Evolutionary conservation across 306 rosid genomes (phyloP).

Genomic region (Vicia sativa): DNA sequence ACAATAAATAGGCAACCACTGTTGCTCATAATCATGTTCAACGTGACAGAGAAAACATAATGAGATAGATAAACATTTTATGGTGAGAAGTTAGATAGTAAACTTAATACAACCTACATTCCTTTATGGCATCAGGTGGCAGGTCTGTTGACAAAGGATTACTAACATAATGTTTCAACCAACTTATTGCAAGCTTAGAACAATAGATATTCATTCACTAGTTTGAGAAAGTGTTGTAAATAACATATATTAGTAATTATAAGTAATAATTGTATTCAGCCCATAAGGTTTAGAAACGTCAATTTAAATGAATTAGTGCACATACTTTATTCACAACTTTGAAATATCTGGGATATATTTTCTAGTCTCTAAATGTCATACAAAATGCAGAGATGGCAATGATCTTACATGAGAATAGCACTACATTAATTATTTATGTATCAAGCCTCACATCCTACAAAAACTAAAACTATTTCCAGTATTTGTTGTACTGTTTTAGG

Average conservation of each 20-base stretch:
- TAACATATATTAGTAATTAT: not conserved
- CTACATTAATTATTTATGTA: constrained; percentile 2
- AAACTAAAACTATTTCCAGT: constrained; percentile 6
- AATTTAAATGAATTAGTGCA: not conserved
- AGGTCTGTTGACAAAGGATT: too few relatives aligned
- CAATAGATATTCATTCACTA: too few relatives aligned
- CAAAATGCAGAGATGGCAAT: constrained; percentile 10
- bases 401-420: not conserved
- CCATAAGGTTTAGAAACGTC: not conserved
- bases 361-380: constrained; percentile 3
- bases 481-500: not conserved
- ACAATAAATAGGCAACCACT: not conserved
- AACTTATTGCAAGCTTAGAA: too few relatives aligned
- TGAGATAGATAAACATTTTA: too few relatives aligned
- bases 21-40: too few relatives aligned
- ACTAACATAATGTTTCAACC: too few relatives aligned
- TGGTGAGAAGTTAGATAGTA: too few relatives aligned
- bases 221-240: not conserved
- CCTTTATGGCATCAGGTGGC: too few relatives aligned
- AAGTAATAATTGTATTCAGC: not conserved
- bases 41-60: too few relatives aligned
- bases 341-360: not conserved
- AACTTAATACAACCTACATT: too few relatives aligned
- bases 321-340: not conserved
- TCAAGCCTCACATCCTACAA: not conserved